Evolutionary conservation across 345 rosid genomes (phyloP), one percentile per base, ranked within the genome.

Genomic region (Carallia pectinifolia): DNA sequence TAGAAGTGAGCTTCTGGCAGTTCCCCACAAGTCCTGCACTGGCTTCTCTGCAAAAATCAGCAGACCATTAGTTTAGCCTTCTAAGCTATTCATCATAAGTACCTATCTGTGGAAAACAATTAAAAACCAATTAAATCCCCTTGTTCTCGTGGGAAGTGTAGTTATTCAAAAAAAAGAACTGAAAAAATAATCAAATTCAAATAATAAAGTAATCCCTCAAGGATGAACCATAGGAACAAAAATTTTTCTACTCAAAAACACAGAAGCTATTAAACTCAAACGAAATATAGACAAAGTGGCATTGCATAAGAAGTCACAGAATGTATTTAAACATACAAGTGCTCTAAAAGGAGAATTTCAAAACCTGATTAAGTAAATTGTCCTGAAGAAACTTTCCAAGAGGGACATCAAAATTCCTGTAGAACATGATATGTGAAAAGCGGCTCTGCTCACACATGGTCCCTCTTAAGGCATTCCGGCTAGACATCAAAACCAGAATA

Each of bases 341-440:
- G 13, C 55, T 13, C 52, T 18, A 66, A 31, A 63, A 66, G 66
- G 37, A 61, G 54, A 68, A 58, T 75, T 66, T 40, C 34, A 16
- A 65, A 72, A 95, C 99, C 97, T 92, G 98, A 80, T 82, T 84
- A 58, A 95, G 87, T 80, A 95, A 74, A 71, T 87, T 89, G 65
- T 90, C 90, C 48, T 70, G 87, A 62, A 95, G 91, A 85, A 95
- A 95, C 78, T 67, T 90, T 62, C 96, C 94, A 53, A 95, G 87
- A 54, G 98, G 98, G 67, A 87, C 75, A 80, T 95, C 99, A 53
- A 85, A 95, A 78, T 89, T 85, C 78, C 73, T 86, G 85, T 95
- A 95, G 86, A 92, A 95, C 80, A 83, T 82, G 58, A 95, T 95
- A 74, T 90, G 99, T 68, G 97, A 92, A 79, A 92, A 90, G 85